These are phyloP conservation scores for Hypoxylon rubiginosum DNA, from an alignment of 2,329 filamentous ascomycete species.

Conservation along the genomic window DNA sequence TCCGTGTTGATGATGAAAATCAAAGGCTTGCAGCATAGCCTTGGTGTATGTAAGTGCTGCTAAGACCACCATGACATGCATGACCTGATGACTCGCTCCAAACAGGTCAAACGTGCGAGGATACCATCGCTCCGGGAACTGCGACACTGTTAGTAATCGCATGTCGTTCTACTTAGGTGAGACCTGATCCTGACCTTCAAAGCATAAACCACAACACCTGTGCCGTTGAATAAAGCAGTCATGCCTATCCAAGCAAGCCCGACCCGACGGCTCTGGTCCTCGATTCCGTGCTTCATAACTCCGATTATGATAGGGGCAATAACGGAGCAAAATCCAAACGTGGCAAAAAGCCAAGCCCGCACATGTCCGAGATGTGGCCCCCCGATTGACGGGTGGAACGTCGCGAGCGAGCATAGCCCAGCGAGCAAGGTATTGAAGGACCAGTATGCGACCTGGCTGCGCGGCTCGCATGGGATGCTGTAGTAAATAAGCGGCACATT, in stretches of 20 bases:
- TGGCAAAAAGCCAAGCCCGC: constrained; percentile 57
- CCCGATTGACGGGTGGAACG: constrained; percentile 55
- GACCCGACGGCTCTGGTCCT: constrained; percentile 55
- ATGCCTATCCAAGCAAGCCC: constrained; percentile 56
- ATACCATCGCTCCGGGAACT: constrained; percentile 61
- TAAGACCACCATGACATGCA: constrained; percentile 62
- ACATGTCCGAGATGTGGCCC: constrained; percentile 56
- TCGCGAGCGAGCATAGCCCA: constrained; percentile 54
- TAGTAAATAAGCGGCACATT: constrained; percentile 72
- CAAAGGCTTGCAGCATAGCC: constrained; percentile 54
- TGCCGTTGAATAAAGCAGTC: constrained; percentile 56
- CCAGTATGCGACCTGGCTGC: constrained; percentile 55
- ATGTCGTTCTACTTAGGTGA: not conserved
- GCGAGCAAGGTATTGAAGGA: constrained; percentile 54
- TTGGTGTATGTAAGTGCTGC: constrained; percentile 56
- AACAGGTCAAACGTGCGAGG: constrained; percentile 61
- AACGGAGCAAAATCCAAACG: constrained; percentile 57
- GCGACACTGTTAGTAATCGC: not conserved
- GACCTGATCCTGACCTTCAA: constrained; percentile 46
- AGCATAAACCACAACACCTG: constrained; percentile 56
- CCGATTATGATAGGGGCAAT: constrained; percentile 58
- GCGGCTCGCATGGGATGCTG: constrained; percentile 59
- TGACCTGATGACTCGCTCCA: constrained; percentile 63
- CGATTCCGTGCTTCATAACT: constrained; percentile 50
- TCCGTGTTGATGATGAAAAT: constrained; percentile 48